These are phyloP conservation scores for Stevia rebaudiana DNA, from an alignment of 140 eudicot species.

Conservation along the genomic window DNA sequence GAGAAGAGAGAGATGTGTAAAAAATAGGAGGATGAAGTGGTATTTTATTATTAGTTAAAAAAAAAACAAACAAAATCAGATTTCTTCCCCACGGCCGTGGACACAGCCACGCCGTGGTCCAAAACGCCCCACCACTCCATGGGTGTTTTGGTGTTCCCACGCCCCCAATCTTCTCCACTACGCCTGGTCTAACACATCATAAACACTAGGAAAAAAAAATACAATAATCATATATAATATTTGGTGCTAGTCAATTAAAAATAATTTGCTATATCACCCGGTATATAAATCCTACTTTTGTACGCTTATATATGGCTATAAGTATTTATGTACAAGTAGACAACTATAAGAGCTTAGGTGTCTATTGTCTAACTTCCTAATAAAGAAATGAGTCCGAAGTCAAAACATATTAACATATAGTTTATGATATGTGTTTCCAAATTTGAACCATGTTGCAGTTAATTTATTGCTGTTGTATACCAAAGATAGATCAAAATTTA, in stretches of 20 bases:
- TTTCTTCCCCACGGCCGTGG: no score
- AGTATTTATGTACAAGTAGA: not conserved
- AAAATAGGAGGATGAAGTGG: no score
- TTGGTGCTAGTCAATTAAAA: not conserved
- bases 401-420: not conserved
- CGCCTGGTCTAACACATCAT: no score
- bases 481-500: not conserved
- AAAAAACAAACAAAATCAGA: no score
- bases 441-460: slow-evolving; percentile 12
- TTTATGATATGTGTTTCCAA: slow-evolving; percentile 23
- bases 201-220: no score
- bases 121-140: no score
- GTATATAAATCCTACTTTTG: not conserved
- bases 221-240: not conserved
- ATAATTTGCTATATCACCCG: no score
- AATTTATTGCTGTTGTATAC: slow-evolving; percentile 3
- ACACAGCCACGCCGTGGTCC: no score
- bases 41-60: no score
- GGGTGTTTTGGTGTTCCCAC: no score
- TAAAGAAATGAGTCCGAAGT: slow-evolving; percentile 1
- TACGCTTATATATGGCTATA: not conserved
- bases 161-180: no score
- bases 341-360: not conserved
- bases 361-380: slow-evolving; percentile 4
- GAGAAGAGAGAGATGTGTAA: no score